Evolutionary conservation across 176 grass and related monocot species (phyloP).

Genomic region (Urochloa ruziziensis): DNA sequence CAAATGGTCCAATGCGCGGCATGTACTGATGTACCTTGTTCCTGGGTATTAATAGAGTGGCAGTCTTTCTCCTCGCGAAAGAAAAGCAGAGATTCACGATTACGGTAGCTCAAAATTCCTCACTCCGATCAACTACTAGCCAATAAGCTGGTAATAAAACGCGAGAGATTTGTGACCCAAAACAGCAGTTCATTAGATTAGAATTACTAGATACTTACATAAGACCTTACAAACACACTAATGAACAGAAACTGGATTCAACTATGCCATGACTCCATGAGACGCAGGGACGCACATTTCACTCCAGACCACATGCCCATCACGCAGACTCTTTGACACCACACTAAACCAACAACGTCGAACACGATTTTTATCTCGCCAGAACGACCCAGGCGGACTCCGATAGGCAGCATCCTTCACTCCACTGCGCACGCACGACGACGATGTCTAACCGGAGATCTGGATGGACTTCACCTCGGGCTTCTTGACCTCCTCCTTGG

Average conservation of each 20-base stretch:
- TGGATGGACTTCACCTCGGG: constrained; percentile 50
- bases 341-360: neutral
- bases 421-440: neutral
- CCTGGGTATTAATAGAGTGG: too few species aligned
- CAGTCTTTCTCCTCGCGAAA: too few species aligned
- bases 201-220: neutral
- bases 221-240: neutral
- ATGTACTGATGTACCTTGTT: too few species aligned
- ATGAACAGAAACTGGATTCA: neutral
- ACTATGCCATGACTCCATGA: too few species aligned
- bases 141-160: neutral
- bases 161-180: neutral
- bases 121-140: neutral
- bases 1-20: too few species aligned
- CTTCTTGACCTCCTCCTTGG: constrained; percentile 51
- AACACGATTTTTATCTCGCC: constrained; percentile 2
- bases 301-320: neutral
- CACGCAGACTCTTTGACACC: neutral
- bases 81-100: too few species aligned
- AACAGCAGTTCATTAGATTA: neutral
- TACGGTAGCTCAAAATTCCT: too few species aligned
- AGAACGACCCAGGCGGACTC: neutral
- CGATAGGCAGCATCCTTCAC: neutral
- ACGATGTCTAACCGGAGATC: constrained; percentile 32
- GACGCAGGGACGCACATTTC: too few species aligned